Conservation (phyloP, 139 green algal genomes). For the Chlamydomonas schloesseri region DNA sequence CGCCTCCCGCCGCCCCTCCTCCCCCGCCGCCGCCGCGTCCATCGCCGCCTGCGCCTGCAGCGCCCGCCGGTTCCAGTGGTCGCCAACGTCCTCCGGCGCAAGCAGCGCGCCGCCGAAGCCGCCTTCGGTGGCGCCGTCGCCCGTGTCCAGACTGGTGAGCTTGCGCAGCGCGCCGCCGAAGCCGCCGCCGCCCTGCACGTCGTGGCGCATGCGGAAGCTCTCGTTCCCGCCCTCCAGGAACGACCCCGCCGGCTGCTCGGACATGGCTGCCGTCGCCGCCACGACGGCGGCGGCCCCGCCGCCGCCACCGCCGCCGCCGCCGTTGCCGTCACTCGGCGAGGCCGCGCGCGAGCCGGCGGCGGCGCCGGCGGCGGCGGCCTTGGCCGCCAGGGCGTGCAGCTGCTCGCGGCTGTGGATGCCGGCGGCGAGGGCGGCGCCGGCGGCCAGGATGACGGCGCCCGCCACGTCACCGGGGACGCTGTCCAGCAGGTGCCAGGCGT, state of each 20-base stretch:
- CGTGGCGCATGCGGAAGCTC: neutral
- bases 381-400: neutral
- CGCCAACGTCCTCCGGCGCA: no score
- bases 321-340: no score
- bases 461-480: slow-evolving; percentile 69
- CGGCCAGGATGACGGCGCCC: slow-evolving; percentile 58
- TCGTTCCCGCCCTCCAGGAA: slow-evolving; percentile 23
- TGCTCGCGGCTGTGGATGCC: slow-evolving; percentile 12
- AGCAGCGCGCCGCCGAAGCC: no score
- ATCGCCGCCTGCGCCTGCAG: no score
- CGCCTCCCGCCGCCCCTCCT: neutral
- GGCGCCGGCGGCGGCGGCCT: neutral
- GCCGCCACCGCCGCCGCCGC: no score
- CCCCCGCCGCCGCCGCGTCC: no score
- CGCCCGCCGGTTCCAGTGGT: no score
- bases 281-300: neutral
- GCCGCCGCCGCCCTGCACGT: neutral
- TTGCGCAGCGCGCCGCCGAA: no score
- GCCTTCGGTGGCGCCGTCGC: slow-evolving; percentile 41
- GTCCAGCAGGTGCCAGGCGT: slow-evolving; percentile 61
- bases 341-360: neutral
- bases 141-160: neutral
- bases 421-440: slow-evolving; percentile 50
- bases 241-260: no score
- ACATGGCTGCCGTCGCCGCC: neutral